Evolutionary conservation across 306 rosid genomes (phyloP).

Genomic region (Gastrolobium villosum): DNA sequence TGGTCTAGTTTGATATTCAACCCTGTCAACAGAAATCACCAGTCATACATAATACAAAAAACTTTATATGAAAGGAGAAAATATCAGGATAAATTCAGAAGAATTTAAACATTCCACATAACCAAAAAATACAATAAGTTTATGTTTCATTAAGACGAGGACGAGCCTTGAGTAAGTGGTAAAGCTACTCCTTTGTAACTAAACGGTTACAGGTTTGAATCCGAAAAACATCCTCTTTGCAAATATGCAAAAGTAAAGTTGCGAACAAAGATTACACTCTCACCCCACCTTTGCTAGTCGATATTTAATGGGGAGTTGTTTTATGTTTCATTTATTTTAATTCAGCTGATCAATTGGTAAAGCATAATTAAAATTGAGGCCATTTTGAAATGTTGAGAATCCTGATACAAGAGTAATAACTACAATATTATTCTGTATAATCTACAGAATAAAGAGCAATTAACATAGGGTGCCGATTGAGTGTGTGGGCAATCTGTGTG

Average conservation of each 20-base stretch:
- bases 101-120: slow-evolving; percentile 29
- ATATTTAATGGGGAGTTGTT: background rate
- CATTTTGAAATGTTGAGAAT: slow-evolving; percentile 30
- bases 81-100: slow-evolving; percentile 26
- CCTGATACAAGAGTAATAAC: slow-evolving; percentile 34
- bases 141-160: background rate
- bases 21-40: slow-evolving; percentile 67
- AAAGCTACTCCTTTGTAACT: too few species aligned
- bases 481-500: background rate
- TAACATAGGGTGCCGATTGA: slow-evolving; percentile 1
- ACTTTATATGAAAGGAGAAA: slow-evolving; percentile 27
- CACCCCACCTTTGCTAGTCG: too few species aligned
- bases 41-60: slow-evolving; percentile 28
- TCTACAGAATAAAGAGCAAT: slow-evolving; percentile 5
- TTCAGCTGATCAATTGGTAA: slow-evolving; percentile 12
- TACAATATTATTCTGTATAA: slow-evolving; percentile 26
- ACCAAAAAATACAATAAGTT: slow-evolving; percentile 6
- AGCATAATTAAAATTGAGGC: background rate
- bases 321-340: slow-evolving; percentile 4
- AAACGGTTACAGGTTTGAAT: too few species aligned
- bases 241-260: too few species aligned
- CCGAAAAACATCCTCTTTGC: too few species aligned
- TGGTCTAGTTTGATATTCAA: slow-evolving; percentile 85
- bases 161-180: too few species aligned
- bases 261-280: too few species aligned